phyloP scores from a whole-genome alignment of 495 filamentous ascomycete species.

The Mytilinidion resinicola region DNA sequence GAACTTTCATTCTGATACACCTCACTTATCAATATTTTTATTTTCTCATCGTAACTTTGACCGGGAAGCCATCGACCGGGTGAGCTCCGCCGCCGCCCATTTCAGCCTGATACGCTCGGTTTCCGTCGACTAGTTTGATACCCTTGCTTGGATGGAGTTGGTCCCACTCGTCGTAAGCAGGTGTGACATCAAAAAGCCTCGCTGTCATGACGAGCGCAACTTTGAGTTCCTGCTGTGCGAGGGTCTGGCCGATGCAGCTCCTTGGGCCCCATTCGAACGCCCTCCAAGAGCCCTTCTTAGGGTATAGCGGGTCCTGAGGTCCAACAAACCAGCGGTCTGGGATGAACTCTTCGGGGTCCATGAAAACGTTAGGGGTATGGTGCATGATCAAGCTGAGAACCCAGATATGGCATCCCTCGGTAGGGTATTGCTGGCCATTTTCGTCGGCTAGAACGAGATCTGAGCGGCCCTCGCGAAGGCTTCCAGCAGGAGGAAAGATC shows the following conservation, averaged over 20 bases:
- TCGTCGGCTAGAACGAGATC: conserved; percentile 19
- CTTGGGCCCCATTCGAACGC: conserved; percentile 40
- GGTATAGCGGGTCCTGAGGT: conserved; percentile 7
- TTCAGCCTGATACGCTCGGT: conserved; percentile 20
- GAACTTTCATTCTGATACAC: too few species aligned
- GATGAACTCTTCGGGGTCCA: conserved; percentile 6
- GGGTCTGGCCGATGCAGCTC: conserved; percentile 51
- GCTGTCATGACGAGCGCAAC: conserved; percentile 43
- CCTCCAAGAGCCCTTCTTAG: conserved; percentile 8
- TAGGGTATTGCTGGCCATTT: conserved; percentile 31
- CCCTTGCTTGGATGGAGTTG: not conserved
- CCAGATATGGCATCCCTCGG: conserved; percentile 29
- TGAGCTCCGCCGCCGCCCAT: conserved; percentile 13
- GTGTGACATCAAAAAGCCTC: conserved; percentile 43
- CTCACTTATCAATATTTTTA: too few species aligned
- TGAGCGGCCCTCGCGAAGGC: conserved; percentile 16
- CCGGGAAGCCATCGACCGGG: conserved; percentile 17
- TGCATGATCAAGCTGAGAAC: conserved; percentile 19
- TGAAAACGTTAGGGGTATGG: not conserved
- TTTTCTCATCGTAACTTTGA: not conserved
- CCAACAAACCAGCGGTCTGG: conserved; percentile 22
- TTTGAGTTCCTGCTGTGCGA: conserved; percentile 18
- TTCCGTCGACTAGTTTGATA: conserved; percentile 5
- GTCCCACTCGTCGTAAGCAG: conserved; percentile 24
- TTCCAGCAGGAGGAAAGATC: conserved; percentile 12